A percentile compares a stretch with the other conserved stretches of the same genome.
phyloP scores from a whole-genome alignment of 164 flowering plant species.

The Aristolochia californica region DNA sequence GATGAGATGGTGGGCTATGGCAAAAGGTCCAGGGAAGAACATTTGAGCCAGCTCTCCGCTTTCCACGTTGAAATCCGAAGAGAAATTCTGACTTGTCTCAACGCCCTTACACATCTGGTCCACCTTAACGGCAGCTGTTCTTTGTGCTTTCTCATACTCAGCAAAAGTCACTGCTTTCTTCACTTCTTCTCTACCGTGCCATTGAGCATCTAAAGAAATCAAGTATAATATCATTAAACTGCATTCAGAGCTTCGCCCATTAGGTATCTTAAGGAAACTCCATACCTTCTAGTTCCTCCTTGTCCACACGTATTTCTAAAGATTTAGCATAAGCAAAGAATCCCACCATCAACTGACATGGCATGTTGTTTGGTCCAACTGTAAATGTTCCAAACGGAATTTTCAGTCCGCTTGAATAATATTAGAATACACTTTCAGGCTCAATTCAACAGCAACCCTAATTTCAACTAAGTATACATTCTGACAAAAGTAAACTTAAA shows the following conservation, averaged over 20 bases:
- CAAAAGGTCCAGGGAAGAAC: constrained; percentile 93
- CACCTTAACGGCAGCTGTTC: constrained; percentile 63
- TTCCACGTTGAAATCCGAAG: constrained; percentile 80
- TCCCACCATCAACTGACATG: constrained; percentile 97
- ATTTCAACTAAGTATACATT: too few species aligned
- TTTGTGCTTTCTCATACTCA: constrained; percentile 82
- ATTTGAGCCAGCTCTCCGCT: constrained; percentile 90
- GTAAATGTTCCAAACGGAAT: constrained; percentile 7
- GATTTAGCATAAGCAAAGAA: constrained; percentile 92
- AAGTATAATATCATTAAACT: not conserved
- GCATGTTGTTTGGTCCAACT: constrained; percentile 95
- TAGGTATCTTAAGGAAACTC: not conserved
- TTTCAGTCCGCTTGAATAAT: not conserved
- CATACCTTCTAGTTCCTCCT: constrained; percentile 82
- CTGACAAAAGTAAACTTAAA: too few species aligned
- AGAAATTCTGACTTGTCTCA: constrained; percentile 51
- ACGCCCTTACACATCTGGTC: constrained; percentile 88
- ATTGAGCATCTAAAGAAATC: constrained; percentile 59
- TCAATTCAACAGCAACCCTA: too few species aligned
- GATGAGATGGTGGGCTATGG: constrained; percentile 92
- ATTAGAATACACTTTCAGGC: too few species aligned
- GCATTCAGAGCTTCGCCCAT: too few species aligned
- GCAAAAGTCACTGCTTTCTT: constrained; percentile 58
- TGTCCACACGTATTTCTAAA: constrained; percentile 76
- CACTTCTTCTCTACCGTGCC: constrained; percentile 89